Base-by-base conservation (phyloP, 352 stramenopile genomes). In the Phytophthora syringae region DNA sequence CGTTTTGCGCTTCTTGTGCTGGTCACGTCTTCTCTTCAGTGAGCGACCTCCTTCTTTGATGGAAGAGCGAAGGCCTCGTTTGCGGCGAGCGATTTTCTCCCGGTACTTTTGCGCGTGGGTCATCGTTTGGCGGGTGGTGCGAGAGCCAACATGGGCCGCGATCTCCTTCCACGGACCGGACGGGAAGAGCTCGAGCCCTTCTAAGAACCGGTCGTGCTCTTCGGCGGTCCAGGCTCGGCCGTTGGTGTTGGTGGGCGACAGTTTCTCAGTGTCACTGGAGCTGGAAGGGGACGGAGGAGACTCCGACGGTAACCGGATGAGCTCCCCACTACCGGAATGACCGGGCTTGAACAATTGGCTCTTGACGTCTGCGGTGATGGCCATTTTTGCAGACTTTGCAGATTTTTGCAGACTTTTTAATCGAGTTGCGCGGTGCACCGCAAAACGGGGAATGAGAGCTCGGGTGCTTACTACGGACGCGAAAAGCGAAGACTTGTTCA, bases 131-230 rank as follows among this genome's bases (percentile, higher is more conserved):
- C 76, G 55, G 3, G 92, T 85, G 1, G 82, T 89, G 39, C 82
- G 74, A 0, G 79, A 86, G 25, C 76, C 68, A 12, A 89, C 73
- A 30, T 86, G 52, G 2, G 70, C 74, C 13, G 84, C 79, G 39
- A 90, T 86, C 25, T 79, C 70, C 42, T 89, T 89, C 80, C 79
- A 92, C 18, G 83, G 80, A 2, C 80, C 79, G 3, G 69, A 79
- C 25, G 82, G 82, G 63, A 81, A 90, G n/a, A 82, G 56, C 52
- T 90, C 79, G 42, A 88, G 75, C 0, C 77, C 81, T 49, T 79
- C 60, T 4, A 90, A 59, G 63, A 90, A 90, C 2, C 79, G 79
- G 27, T 88, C 69, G 67, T 90, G 82, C 56, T 89, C 80, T 7
- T 82, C 72, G 0, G 57, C 56, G 5, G 72, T 80, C 77, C 77